Evolutionary conservation across 495 filamentous ascomycete species (phyloP), one percentile per base, ranked within the genome.

Genomic region (Xylaria sp.): DNA sequence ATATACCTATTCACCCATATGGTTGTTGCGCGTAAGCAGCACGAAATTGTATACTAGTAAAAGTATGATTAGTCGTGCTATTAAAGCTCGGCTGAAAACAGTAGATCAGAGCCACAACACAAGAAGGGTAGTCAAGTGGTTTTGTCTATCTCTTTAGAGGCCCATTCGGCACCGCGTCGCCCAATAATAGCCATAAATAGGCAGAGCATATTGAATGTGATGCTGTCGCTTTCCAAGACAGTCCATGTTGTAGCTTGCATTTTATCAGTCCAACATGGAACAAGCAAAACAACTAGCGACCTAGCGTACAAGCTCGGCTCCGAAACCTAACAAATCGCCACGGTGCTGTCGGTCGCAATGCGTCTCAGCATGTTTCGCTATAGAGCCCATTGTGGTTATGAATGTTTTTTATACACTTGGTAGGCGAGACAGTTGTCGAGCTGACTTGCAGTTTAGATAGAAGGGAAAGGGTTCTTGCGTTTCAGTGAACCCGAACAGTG

Each of bases 361-460:
- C 8, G 57, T 40, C 37, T 59, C 33, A 26, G 26, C 14, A 55
- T 55, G 52, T 55, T 31, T 55, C 52, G 52, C 52, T 31, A 55
- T 26, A 31, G 12, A 5, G 52, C 26, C 31, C 9, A 12, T 5
- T 41, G 8, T 5, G 12, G 24, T 14, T n/a, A 21, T 48, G 21
- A 19, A 48, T 48, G 19, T n/a, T 48, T 26, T 29, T 53, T 29
- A 53, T 11, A 29, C 24, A 12, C 50, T 53, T 53, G 21, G n/a
- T 14, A 19, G 50, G 35, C 35, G 4, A 11, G 3, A 50, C 48
- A 24, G 48, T 15, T 53, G 24, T 6, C 44, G 44, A 48, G 44
- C 44, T 55, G 21, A n/a, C n/a, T n/a, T n/a, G n/a, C n/a, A n/a
- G n/a, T n/a, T n/a, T n/a, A n/a, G n/a, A n/a, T 31, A 33, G 57